Base-by-base conservation (phyloP, 1,139 yeast genomes). In the Kurtzmaniella natalensis region DNA sequence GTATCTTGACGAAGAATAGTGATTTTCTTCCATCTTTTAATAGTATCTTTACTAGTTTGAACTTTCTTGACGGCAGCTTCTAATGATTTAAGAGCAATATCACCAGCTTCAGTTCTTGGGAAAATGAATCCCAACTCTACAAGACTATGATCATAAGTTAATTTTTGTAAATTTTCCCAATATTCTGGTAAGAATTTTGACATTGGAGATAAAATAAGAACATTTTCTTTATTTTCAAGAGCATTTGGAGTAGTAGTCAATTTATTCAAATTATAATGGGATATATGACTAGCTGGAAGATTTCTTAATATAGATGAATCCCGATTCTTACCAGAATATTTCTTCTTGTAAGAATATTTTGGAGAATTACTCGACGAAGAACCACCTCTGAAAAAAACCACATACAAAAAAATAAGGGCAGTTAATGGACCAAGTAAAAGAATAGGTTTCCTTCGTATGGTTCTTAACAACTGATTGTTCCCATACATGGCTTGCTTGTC, bases 1-100 rank as follows among this genome's bases (percentile, higher is more conserved):
- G 92, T 78, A 57, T 92, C 97, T 63, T 92, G 97, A 57, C 97
- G 78, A 53, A 92, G 69, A 30, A 92, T 81, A 19, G 95, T 83
- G 43, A 92, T 75, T 53, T 87, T 86, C 38, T 81, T 78, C 57
- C 82, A 89, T 44, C 76, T 74, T 45, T 72, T 70, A 28, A 73
- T 64, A 22, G 75, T 64, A 57, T 84, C 88, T 23, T 75, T 66
- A 52, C 72, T 76, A 13, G 61, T 50, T 23, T 46, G 39, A 16
- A 31, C 21, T 16, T 25, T 24, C 48, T 84, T 84, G 36, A 92
- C 78, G 7, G 86, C 94, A 21, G 63, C 58, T 57, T 88, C 95
- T 45, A 92, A 70, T 43, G 67, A 57, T 47, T 73, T 72, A 46
- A 89, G 65, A 0, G 95, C 94, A 22, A 53, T 59, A 58, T 88